A percentile compares a stretch with the other conserved stretches of the same genome.
Conservation (phyloP, 1,284 basidiomycete species). For the Coniferiporia weirii region DNA sequence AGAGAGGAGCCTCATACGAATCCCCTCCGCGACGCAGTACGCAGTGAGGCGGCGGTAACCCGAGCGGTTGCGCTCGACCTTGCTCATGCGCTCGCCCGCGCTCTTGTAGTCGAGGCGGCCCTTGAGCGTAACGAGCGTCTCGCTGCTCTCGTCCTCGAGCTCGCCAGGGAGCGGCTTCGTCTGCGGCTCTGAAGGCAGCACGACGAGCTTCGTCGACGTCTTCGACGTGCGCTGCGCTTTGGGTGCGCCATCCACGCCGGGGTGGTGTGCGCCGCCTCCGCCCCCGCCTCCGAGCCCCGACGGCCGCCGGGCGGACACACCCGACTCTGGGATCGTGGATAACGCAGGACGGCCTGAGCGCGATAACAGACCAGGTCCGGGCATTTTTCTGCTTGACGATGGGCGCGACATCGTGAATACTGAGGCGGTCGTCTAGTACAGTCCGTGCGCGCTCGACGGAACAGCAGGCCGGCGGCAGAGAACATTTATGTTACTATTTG, state of each 20-base stretch:
- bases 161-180: slow-evolving; percentile 67
- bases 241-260: not conserved
- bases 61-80: slow-evolving; percentile 67
- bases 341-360: slow-evolving; percentile 11
- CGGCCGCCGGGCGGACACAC: slow-evolving; percentile 8
- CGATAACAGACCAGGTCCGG: slow-evolving; percentile 4
- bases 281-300: slow-evolving; percentile 1
- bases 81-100: slow-evolving; percentile 76
- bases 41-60: slow-evolving; percentile 79
- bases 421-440: not conserved
- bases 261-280: not conserved
- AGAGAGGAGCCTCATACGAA: slow-evolving; percentile 75
- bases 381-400: slow-evolving; percentile 2
- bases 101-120: slow-evolving; percentile 60
- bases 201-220: slow-evolving; percentile 87
- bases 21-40: slow-evolving; percentile 81
- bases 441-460: too few species aligned
- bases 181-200: slow-evolving; percentile 88
- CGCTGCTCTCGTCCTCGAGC: slow-evolving; percentile 50
- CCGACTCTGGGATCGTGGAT: slow-evolving; percentile 15
- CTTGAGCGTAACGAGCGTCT: slow-evolving; percentile 45
- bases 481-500: too few species aligned
- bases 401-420: slow-evolving; percentile 10
- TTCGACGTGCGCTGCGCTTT: slow-evolving; percentile 82
- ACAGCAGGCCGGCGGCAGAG: too few species aligned